Base-by-base conservation (phyloP, 306 rosid genomes). In the Lathyrus tuberosus region DNA sequence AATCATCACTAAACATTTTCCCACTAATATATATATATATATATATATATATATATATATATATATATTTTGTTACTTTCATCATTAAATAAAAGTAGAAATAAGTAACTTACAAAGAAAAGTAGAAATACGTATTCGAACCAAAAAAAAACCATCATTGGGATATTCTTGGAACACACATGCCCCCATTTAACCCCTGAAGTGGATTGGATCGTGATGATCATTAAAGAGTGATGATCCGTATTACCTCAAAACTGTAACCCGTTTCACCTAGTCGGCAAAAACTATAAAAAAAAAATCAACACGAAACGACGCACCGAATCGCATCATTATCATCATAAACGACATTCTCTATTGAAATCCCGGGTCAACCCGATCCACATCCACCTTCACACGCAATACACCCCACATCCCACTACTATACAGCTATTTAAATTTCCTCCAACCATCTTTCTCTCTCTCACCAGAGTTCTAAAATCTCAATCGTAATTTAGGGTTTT, bases 401-500 rank as follows among this genome's bases (percentile, higher is more conserved):
- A 49, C 30, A n/a, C 26, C 57, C 57, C 26, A 18, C 28, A 3
- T 8, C 13, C 26, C 57, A 49, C 56, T 18, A 18, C 24, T 16
- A 49, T 49, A 17, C 56, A 49, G 28, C 57, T 49, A 49, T 49
- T 49, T 17, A 49, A 49, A 49, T 49, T 17, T 49, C 57, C 57
- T 49, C 57, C 28, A 17, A 49, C 28, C 28, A 3, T 18, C 13
- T 3, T 3, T 46, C 3, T 17, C 10, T 35, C 40, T 35, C 10
- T 35, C 40, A 5, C 6, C 38, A 33, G 40, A 35, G 40, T 35
- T 7, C 40, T 35, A 35, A 35, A 35, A 35, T 49, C 57, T 49
- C 31, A 72, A 37, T 84, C 58, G 57, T 9, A 58, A 62, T 44
- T 72, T 82, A 78, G 81, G 86, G 83, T 82, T 82, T 75, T 71